Evolutionary conservation across 768 basidiomycete species (phyloP), one percentile per base, ranked within the genome.

Genomic region (Collybia mongolica): DNA sequence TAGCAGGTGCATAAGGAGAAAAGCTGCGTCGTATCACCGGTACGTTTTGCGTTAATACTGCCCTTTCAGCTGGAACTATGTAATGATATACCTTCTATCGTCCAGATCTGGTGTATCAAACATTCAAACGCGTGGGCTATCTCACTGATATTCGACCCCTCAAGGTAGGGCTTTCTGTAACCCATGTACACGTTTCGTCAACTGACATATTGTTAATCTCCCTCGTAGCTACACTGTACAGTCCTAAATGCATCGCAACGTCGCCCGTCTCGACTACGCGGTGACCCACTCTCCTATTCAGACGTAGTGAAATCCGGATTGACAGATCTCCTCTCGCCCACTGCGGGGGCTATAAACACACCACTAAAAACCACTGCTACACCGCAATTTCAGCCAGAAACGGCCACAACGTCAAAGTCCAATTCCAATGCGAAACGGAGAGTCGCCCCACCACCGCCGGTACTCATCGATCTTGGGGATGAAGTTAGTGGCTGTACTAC

Each of bases 121-220:
- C 69, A 0, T 81, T 81, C 49, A 65, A 51, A 46, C 54, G 65
- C 0, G 70, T 65, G 11, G 76, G 73, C 0, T 81, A 79, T 56
- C 54, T 79, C 38, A 65, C 60, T 0, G 80, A 80, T 11, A 68
- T 58, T 20, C 69, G 81, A 7, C 79, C 80, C 1, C 67, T 83
- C 32, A 82, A 80, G 62, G 82, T 80, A 46, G 5, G 66, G 44
- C 11, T 15, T 39, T 38, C 26, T 7, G 15, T 15, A 36, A 38
- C 28, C 32, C 32, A 54, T 15, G 17, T n/a, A n/a, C n/a, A 18
- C 8, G 19, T 14, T 19, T 47, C 76, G 75, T 62, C 79, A 14
- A 79, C 80, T 46, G 80, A 78, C 60, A 78, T 29, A 60, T 81
- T 41, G 73, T 79, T 49, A 69, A 63, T 54, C n/a, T n/a, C n/a